Evolutionary conservation across 306 rosid species (phyloP), one percentile per base, ranked within the genome.

Genomic region (Vicia villosa): DNA sequence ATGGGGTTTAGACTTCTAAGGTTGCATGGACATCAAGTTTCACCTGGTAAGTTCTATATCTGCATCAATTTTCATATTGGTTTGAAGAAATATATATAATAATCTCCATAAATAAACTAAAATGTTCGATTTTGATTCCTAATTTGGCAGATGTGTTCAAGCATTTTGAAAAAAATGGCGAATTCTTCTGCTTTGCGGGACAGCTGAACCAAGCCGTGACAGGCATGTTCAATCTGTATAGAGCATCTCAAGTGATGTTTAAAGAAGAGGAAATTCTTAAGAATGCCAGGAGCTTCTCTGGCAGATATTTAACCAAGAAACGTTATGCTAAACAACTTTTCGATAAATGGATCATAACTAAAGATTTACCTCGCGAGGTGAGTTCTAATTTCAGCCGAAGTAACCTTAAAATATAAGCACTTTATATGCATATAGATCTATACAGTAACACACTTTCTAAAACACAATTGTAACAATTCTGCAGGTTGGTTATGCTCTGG

Each of bases 291-390:
- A 47, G 66, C 0, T 88, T 87, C 70, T 79, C 99, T 0, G 79
- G 64, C 4, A 84, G 76, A 37, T 91, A 83, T 72, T 81, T 94
- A 91, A 82, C 55, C 61, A 60, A 64, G 88, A 73, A 63, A 2
- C 67, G 50, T 3, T 32, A 5, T 19, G 68, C 85, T 4, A 75
- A 89, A 68, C 74, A 89, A 66, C 81, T 95, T 3, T 13, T 91
- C 10, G 97, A 95, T 76, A 95, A 94, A 79, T 95, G 99, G 99
- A 89, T 95, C 63, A 91, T 91, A 55, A 84, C 72, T 20, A 95
- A 91, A 74, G 85, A 91, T 69, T 77, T 95, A 49, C 83, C 95
- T 1, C 91, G 81, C 1, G 99, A 95, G 99, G 98, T 92, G 66
- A 60, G 6, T 58, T 58, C 22, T 50, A 50, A n/a, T n/a, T n/a